These are phyloP conservation scores for Lathyrus sativus DNA, from an alignment of 306 rosid species.

Conservation along the genomic window DNA sequence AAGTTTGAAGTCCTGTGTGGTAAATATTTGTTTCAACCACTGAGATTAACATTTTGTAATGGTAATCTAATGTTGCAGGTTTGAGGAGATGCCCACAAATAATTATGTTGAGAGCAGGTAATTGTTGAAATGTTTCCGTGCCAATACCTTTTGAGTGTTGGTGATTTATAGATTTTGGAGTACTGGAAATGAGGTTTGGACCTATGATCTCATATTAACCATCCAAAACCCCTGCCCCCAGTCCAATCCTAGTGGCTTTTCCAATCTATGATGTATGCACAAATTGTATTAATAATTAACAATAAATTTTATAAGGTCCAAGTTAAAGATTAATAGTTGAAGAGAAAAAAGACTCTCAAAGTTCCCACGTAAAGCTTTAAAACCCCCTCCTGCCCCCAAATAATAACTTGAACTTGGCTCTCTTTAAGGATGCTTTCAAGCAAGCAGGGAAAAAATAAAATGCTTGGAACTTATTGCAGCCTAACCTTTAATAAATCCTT, in stretches of 20 bases:
- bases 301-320: background rate
- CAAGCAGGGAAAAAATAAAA: background rate
- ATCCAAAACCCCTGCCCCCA: background rate
- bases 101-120: constrained; percentile 98
- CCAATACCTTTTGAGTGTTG: constrained; percentile 14
- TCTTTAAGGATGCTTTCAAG: constrained; percentile 6
- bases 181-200: background rate
- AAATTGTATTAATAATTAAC: background rate
- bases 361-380: background rate
- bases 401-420: background rate
- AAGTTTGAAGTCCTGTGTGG: constrained; percentile 26
- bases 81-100: constrained; percentile 99
- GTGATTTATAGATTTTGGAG: background rate
- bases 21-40: constrained; percentile 10
- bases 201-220: background rate
- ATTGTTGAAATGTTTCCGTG: constrained; percentile 17
- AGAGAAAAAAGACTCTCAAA: background rate
- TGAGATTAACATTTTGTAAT: constrained; percentile 25
- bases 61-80: constrained; percentile 54
- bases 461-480: background rate
- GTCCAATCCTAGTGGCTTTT: background rate
- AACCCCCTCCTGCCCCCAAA: background rate
- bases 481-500: background rate
- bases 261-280: background rate
- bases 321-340: constrained; percentile 1